A percentile compares a stretch with the other conserved stretches of the same genome.
Evolutionary conservation across 768 basidiomycete species (phyloP).

Genomic region (Boletus edulis): DNA sequence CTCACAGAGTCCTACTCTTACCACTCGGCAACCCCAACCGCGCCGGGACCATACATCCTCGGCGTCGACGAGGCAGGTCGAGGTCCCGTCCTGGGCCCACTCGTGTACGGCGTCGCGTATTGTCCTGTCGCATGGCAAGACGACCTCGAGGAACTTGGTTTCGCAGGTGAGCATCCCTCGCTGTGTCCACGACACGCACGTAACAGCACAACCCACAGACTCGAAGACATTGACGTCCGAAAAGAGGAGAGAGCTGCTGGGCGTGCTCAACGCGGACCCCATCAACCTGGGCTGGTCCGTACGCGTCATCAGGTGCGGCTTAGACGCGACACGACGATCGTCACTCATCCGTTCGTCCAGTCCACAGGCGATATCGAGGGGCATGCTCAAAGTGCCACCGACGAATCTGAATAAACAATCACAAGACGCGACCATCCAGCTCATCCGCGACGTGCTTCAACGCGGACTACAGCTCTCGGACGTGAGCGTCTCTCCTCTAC

Average conservation of each 20-base stretch:
- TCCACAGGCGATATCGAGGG: conserved; percentile 86
- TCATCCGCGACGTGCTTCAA: conserved; percentile 85
- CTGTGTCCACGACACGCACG: not conserved
- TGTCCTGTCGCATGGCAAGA: conserved; percentile 80
- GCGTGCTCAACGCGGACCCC: conserved; percentile 67
- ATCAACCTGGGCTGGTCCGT: conserved; percentile 80
- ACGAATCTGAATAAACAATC: conserved; percentile 86
- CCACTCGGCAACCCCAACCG: conserved; percentile 69
- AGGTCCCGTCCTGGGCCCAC: conserved; percentile 92
- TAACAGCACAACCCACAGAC: conserved; percentile 48
- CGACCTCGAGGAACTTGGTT: conserved; percentile 75
- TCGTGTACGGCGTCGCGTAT: conserved; percentile 95
- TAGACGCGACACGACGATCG: not conserved
- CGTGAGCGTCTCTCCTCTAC: conserved; percentile 36
- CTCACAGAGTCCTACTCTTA: conserved; percentile 73
- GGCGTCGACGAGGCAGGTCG: conserved; percentile 99
- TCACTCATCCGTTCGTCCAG: conserved; percentile 38
- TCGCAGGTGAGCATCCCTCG: conserved; percentile 64
- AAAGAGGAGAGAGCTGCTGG: conserved; percentile 61
- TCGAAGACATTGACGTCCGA: conserved; percentile 86
- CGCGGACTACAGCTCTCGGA: conserved; percentile 78
- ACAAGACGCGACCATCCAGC: conserved; percentile 83
- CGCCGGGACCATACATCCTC: conserved; percentile 81
- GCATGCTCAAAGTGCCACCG: conserved; percentile 85
- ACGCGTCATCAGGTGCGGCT: conserved; percentile 60